Evolutionary conservation across 164 flowering plant genomes (phyloP).

Genomic region (Protea cynaroides): DNA sequence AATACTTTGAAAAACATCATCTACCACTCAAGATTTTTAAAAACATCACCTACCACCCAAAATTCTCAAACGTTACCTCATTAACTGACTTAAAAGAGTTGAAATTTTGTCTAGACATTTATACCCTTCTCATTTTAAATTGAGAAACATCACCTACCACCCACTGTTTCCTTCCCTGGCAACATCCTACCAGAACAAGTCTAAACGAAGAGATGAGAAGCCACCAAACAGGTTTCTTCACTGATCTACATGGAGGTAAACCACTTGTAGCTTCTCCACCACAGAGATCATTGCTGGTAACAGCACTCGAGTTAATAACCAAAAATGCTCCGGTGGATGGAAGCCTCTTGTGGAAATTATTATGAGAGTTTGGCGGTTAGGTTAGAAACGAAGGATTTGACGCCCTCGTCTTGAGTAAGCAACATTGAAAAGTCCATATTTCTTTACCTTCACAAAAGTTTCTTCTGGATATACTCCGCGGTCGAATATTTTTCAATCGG

Average conservation of each 20-base stretch:
- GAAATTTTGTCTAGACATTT: no score
- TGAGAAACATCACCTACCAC: no score
- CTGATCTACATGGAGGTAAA: slow-evolving; percentile 52
- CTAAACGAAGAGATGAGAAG: slow-evolving; percentile 26
- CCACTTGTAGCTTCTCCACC: slow-evolving; percentile 38
- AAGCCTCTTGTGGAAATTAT: slow-evolving; percentile 49
- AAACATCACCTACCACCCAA: no score
- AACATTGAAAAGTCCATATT: slow-evolving; percentile 94
- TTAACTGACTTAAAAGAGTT: no score
- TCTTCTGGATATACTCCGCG: slow-evolving; percentile 93
- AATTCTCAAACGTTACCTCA: no score
- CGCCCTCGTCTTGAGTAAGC: slow-evolving; percentile 87
- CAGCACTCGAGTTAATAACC: slow-evolving; percentile 55
- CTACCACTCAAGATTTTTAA: no score
- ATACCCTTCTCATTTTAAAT: no score
- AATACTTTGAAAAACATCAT: no score
- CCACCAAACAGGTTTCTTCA: slow-evolving; percentile 31
- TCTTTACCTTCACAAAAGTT: slow-evolving; percentile 84
- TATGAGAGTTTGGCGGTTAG: slow-evolving; percentile 77
- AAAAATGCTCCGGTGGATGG: slow-evolving; percentile 69
- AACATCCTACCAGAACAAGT: slow-evolving; percentile 19
- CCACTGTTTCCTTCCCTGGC: no score
- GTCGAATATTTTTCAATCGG: slow-evolving; percentile 12
- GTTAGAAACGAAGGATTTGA: slow-evolving; percentile 72
- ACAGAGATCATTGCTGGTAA: slow-evolving; percentile 65